These are phyloP conservation scores for Phytophthora lateralis DNA, from an alignment of 352 stramenopile genomes.

Conservation along the genomic window DNA sequence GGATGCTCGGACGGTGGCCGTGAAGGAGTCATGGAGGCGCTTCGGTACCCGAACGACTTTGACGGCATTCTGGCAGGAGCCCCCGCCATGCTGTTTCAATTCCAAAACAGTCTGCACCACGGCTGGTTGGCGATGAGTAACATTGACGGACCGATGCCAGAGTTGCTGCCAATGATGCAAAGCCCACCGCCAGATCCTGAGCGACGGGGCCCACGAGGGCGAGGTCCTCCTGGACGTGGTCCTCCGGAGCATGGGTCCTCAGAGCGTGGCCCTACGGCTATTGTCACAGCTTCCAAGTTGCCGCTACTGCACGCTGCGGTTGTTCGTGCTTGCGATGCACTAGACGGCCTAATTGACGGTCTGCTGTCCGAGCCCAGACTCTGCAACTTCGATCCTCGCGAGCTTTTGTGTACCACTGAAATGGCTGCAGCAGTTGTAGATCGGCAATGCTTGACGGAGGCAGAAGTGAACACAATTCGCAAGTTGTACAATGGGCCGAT, in stretches of 20 bases:
- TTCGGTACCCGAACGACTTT: slow-evolving; percentile 44
- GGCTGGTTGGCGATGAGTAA: slow-evolving; percentile 42
- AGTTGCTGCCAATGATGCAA: slow-evolving; percentile 23
- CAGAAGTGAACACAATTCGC: slow-evolving; percentile 32
- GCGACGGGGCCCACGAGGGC: not conserved
- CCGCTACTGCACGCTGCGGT: slow-evolving; percentile 40
- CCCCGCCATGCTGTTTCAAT: slow-evolving; percentile 42
- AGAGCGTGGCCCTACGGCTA: slow-evolving; percentile 8
- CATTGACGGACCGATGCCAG: slow-evolving; percentile 26
- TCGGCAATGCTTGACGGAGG: slow-evolving; percentile 31
- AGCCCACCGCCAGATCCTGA: slow-evolving; percentile 17
- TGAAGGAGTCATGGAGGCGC: slow-evolving; percentile 43
- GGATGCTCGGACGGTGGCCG: slow-evolving; percentile 46
- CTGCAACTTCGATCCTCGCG: slow-evolving; percentile 29
- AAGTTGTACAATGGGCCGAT: slow-evolving; percentile 50
- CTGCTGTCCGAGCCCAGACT: slow-evolving; percentile 40
- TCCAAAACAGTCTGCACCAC: slow-evolving; percentile 48
- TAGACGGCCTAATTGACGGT: slow-evolving; percentile 38
- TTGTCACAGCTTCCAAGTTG: slow-evolving; percentile 29
- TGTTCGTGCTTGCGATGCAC: slow-evolving; percentile 30
- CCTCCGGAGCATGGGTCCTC: slow-evolving; percentile 5
- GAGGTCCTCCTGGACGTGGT: not conserved
- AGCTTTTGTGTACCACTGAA: slow-evolving; percentile 23
- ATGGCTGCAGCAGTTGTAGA: slow-evolving; percentile 2
- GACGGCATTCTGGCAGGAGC: slow-evolving; percentile 43